Base-by-base conservation (phyloP, 1,284 basidiomycete species). In the Salmacisia buchloeana region DNA sequence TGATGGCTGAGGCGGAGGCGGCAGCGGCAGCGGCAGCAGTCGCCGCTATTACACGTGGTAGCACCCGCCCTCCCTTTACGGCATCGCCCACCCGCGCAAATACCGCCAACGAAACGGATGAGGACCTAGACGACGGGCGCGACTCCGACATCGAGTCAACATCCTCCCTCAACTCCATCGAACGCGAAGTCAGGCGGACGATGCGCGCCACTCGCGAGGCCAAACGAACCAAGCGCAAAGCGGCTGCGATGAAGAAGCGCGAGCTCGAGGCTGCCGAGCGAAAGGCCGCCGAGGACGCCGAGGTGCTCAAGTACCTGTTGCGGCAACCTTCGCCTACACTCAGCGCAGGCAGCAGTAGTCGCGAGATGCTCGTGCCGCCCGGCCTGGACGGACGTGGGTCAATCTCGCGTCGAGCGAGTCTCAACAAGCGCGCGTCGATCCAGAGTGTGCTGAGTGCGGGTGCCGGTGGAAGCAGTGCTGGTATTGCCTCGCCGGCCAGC, bases 101-200 rank as follows among this genome's bases (percentile, higher is more conserved):
- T 34, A 57, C 38, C 25, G 35, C 25, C 34, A 45, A 43, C 29
- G 59, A 45, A 23, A 25, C n/a, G 7, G 25, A 31, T 29, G 49
- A 33, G 27, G 49, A 34, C 29, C 46, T 38, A 36, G 58, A 33
- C 43, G 54, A 29, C 13, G n/a, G n/a, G n/a, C 15, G 13, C 25
- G 27, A 54, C 31, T 54, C 49, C 9, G 49, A 54, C 7, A 29
- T 54, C 27, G 49, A 54, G 49, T 54, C 49, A 6, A 23, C 59
- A 35, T 41, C 25, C 49, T 41, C 61, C 58, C 21, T 68, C 58
- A 15, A 35, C 45, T 43, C 54, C 36, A 35, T 62, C 38, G 60
- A 56, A 15, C 60, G 39, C 10, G 60, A 56, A 29, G 33, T 57
- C 31, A 15, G 38, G 25, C 49, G 49, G 27, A 54, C 27, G 3